Evolutionary conservation across 805 yeast genomes (phyloP).

Genomic region (Candida endomychidarum): DNA sequence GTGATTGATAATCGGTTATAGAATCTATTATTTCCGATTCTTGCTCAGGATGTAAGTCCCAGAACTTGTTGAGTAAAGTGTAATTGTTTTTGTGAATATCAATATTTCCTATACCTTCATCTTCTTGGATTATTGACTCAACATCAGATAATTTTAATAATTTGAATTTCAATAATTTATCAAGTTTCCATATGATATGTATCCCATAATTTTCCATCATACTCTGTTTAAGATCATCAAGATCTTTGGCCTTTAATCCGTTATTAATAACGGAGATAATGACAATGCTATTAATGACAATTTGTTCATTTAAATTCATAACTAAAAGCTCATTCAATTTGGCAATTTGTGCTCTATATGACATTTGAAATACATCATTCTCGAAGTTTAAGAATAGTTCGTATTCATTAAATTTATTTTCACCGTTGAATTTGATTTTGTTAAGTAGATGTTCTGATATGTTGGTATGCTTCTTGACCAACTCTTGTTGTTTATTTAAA

Average conservation of each 20-base stretch:
- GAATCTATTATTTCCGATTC: constrained; percentile 13
- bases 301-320: constrained; percentile 34
- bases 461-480: constrained; percentile 69
- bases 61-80: constrained; percentile 40
- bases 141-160: constrained; percentile 38
- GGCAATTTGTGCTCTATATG: constrained; percentile 32
- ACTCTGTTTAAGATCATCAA: constrained; percentile 52
- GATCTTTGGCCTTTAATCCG: constrained; percentile 69
- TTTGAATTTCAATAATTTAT: constrained; percentile 48
- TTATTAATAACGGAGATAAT: constrained; percentile 61
- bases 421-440: constrained; percentile 33
- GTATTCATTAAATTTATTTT: constrained; percentile 31
- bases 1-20: constrained; percentile 37
- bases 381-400: constrained; percentile 57
- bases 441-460: constrained; percentile 66
- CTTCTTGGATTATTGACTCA: constrained; percentile 19
- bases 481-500: constrained; percentile 65
- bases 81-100: constrained; percentile 32
- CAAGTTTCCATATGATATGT: constrained; percentile 46
- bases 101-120: constrained; percentile 34
- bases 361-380: constrained; percentile 60
- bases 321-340: constrained; percentile 39
- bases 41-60: constrained; percentile 51
- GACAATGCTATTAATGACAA: constrained; percentile 53
- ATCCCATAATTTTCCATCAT: constrained; percentile 67